Percentiles rank a stretch among this genome's conserved stretches.
phyloP scores from a whole-genome alignment of 371 early-diverging fungal species.

The Mucor irregularis region DNA sequence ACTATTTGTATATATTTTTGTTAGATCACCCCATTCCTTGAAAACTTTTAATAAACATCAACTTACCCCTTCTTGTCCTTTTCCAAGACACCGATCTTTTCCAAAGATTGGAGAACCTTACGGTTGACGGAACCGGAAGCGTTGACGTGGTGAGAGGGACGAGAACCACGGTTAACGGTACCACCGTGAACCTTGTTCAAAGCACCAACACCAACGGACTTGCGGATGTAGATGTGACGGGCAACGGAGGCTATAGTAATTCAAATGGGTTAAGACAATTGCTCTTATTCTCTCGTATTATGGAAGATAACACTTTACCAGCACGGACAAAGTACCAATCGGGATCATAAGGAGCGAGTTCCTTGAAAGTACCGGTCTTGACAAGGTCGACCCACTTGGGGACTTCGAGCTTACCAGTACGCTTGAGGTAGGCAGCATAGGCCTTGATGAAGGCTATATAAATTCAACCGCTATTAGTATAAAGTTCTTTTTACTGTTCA shows the following conservation, averaged over 20 bases:
- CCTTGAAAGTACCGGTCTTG: constrained; percentile 95
- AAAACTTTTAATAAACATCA: too few species aligned
- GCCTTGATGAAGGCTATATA: constrained; percentile 87
- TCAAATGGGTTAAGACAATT: neutral
- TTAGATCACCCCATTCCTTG: too few species aligned
- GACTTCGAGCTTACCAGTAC: constrained; percentile 94
- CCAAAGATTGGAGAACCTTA: constrained; percentile 93
- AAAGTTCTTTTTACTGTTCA: too few species aligned
- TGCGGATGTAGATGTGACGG: constrained; percentile 95
- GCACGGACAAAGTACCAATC: constrained; percentile 98
- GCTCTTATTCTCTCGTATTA: neutral
- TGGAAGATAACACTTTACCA: constrained; percentile 49
- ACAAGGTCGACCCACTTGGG: constrained; percentile 97
- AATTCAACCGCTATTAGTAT: too few species aligned
- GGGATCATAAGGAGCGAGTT: constrained; percentile 94
- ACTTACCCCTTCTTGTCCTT: constrained; percentile 81
- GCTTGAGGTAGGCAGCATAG: constrained; percentile 96
- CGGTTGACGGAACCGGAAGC: constrained; percentile 90
- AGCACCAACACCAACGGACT: constrained; percentile 91
- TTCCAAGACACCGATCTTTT: constrained; percentile 95
- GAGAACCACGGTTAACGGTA: constrained; percentile 86
- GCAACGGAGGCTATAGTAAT: constrained; percentile 83
- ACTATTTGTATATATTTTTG: constrained; percentile 32
- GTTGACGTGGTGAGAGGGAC: constrained; percentile 87
- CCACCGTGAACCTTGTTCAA: constrained; percentile 92